Base-by-base conservation (phyloP, 495 filamentous ascomycete species). In the Alectoria sarmentosa region DNA sequence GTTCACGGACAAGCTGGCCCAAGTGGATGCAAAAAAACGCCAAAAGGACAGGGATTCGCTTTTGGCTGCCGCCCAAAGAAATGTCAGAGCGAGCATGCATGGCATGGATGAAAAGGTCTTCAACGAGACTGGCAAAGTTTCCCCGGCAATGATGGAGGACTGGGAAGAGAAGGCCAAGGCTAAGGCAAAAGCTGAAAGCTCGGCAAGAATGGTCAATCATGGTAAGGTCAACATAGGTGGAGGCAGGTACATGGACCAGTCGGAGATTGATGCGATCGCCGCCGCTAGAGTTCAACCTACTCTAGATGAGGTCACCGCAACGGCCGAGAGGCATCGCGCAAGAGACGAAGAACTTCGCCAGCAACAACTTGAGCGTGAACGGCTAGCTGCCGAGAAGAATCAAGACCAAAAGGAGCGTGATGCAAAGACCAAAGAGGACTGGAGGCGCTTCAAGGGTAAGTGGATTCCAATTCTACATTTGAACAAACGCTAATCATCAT, bases 301-400 rank as follows among this genome's bases (percentile, higher is more conserved):
- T 0, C 73, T 98, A n/a, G 89, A 97, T 70, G 90, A 96, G 68
- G 95, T 98, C 44, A 85, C 86, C 58, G 86, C 87, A 26, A 86
- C 83, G 39, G 87, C 88, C 0, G 89, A 93, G 70, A 77, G 77
- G 57, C 85, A 89, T 69, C 79, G 80, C 46, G 85, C 84, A 15
- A 75, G 80, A 61, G 84, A 88, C 55, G 70, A 83, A 42, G 86
- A 86, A 67, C 73, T 76, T 21, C 76, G 80, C 17, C 73, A 85
- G 30, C 82, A 87, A 64, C 75, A 79, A 55, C 79, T 84, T 66
- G 76, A 84, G 67, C 67, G 74, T 54, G 74, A 80, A 67, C 72
- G 80, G 61, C 66, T 74, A 36, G 74, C 76, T 39, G 83, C 81
- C 8, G 83, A 83, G 62, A 63, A 80, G 62, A 76, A 74, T 57